Base-by-base conservation (phyloP, 1,139 yeast genomes). In the Geotrichum armillariae region DNA sequence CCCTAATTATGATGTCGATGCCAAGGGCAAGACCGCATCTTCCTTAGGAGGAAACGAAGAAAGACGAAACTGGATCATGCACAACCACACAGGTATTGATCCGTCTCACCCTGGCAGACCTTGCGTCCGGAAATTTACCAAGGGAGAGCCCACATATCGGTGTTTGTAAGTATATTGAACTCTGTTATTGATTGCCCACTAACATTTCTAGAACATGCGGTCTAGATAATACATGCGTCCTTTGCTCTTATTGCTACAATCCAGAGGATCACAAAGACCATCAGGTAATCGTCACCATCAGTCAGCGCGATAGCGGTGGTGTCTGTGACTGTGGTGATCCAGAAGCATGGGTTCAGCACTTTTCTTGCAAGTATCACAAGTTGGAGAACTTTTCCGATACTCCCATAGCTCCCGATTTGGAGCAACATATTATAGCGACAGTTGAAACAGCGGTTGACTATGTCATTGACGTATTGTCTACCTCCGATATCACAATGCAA, bases 301-400 rank as follows among this genome's bases (percentile, higher is more conserved):
- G 91, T 49, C 83, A 80, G 51, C 72, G 93, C 47, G 95, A 89
- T 54, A 85, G 83, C 57, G 96, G 96, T 3, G 97, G 97, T 0
- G 90, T 90, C 4, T 93, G 98, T 65, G 97, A 93, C 65, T 93
- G 98, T 69, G 97, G 98, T 1, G 96, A 93, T 63, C 75, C 78
- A 0, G 88, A 84, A 55, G 95, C 96, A 0, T 91, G 95, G 83
- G 76, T 72, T 29, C 66, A 64, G 4, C 67, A 71, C 2, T 70
- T 83, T 47, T 69, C 78, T 49, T 91, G 97, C 66, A 63, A 66
- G 38, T 63, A 72, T 49, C 67, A 60, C 41, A 56, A 65, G 29
- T 41, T 65, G 31, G 59, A 56, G 23, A 54, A 60, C 46, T 49
- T 53, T 49, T 40, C 56, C 5, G 52, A 56, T 21, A 53, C 56